A percentile compares a stretch with the other conserved stretches of the same genome.
Evolutionary conservation across 225 moss, liverwort and hornwort genomes (phyloP).

Genomic region (Pseudoscleropodium purum): DNA sequence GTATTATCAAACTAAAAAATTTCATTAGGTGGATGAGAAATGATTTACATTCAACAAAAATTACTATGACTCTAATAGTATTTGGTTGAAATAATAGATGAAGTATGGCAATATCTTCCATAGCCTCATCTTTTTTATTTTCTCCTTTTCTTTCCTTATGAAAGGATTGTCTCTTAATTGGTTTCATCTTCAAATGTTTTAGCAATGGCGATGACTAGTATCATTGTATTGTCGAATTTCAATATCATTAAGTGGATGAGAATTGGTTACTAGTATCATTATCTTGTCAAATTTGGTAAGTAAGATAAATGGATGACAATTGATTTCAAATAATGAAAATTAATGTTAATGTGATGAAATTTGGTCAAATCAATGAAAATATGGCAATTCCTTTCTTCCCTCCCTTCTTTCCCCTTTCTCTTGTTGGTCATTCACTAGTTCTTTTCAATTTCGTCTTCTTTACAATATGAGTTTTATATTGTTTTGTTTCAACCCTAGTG

Average conservation of each 20-base stretch:
- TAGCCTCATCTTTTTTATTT: rapidly evolving
- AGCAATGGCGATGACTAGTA: too few relatives aligned
- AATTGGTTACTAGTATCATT: background rate
- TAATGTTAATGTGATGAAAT: background rate
- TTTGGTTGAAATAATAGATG: background rate
- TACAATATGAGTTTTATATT: background rate
- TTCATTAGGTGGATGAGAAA: too few relatives aligned
- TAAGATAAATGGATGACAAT: background rate
- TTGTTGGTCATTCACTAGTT: too few relatives aligned
- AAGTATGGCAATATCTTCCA: background rate
- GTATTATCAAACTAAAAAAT: background rate
- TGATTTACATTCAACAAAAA: too few relatives aligned
- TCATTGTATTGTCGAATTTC: background rate
- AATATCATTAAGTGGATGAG: background rate
- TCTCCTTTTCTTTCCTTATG: background rate
- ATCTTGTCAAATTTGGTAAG: background rate
- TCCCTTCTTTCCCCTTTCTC: rapidly evolving
- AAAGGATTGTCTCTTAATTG: background rate
- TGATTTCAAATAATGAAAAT: too few relatives aligned
- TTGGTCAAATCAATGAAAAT: background rate
- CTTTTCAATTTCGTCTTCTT: background rate
- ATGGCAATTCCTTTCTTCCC: too few relatives aligned
- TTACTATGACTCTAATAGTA: rapidly evolving
- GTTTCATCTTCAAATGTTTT: background rate
- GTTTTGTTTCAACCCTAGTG: background rate